phyloP scores from a whole-genome alignment of 169 alveolate genomes.

The Babesia ovata region DNA sequence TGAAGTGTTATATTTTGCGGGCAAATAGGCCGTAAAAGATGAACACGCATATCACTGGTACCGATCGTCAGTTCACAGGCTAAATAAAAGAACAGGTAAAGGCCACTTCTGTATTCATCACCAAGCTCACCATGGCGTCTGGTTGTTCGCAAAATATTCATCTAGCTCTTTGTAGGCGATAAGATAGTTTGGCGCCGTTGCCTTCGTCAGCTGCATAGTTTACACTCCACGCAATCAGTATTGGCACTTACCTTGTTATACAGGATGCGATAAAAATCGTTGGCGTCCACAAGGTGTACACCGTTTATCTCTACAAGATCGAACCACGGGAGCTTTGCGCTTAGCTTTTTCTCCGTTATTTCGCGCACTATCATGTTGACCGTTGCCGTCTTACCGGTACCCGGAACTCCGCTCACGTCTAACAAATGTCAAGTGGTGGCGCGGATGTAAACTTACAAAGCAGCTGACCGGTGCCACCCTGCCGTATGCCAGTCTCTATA shows the following conservation, averaged over 20 bases:
- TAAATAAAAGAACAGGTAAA: neutral
- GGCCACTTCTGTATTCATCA: neutral
- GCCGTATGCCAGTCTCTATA: constrained; percentile 76
- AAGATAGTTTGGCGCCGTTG: constrained; percentile 21
- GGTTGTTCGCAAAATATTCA: constrained; percentile 43
- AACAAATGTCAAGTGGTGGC: neutral
- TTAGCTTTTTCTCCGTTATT: constrained; percentile 21
- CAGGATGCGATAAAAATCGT: constrained; percentile 73
- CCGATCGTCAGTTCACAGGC: too few relatives aligned
- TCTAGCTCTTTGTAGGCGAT: constrained; percentile 45
- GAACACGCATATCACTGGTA: too few relatives aligned
- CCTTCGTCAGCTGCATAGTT: constrained; percentile 10
- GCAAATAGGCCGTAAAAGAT: neutral
- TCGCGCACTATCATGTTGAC: constrained; percentile 72
- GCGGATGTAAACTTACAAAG: constrained; percentile 47
- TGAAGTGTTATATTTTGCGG: neutral
- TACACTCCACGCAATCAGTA: neutral
- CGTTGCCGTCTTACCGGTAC: constrained; percentile 84
- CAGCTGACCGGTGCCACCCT: constrained; percentile 80
- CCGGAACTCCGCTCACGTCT: constrained; percentile 83
- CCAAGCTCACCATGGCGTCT: constrained; percentile 53
- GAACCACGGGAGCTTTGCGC: constrained; percentile 71
- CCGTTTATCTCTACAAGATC: constrained; percentile 77
- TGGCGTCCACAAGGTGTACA: constrained; percentile 74
- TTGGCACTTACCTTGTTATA: constrained; percentile 57